Evolutionary conservation across 371 early-diverging fungal species (phyloP).

Genomic region (Cokeromyces recurvatus): DNA sequence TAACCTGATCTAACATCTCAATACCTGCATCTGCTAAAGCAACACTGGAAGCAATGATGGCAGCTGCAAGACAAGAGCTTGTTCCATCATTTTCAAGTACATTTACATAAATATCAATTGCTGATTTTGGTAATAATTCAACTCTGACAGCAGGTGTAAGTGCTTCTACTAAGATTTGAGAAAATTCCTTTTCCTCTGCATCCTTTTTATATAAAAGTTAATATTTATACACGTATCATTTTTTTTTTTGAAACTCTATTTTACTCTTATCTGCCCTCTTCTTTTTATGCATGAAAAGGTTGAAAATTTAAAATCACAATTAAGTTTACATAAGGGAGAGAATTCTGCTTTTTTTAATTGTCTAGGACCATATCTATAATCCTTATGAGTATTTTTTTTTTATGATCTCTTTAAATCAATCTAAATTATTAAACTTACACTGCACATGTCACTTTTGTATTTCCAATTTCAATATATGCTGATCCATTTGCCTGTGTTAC

Average conservation of each 20-base stretch:
- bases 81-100: constrained; percentile 87
- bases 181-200: constrained; percentile 79
- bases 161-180: constrained; percentile 73
- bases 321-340: constrained; percentile 59
- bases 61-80: constrained; percentile 73
- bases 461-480: constrained; percentile 84
- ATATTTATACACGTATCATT: too few species aligned
- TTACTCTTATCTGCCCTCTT: constrained; percentile 54
- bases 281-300: constrained; percentile 81
- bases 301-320: constrained; percentile 88
- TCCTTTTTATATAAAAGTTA: constrained; percentile 45
- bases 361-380: constrained; percentile 75
- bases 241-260: too few species aligned
- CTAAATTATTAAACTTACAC: too few species aligned
- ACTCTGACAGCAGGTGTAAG: constrained; percentile 85
- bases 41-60: constrained; percentile 82
- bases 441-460: constrained; percentile 85
- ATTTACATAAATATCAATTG: constrained; percentile 81
- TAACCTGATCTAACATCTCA: constrained; percentile 89
- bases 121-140: constrained; percentile 83
- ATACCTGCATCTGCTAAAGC: constrained; percentile 94
- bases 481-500: constrained; percentile 87
- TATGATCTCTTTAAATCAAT: too few species aligned
- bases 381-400: too few species aligned
- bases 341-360: constrained; percentile 56